phyloP scores from a whole-genome alignment of 2,329 filamentous ascomycete genomes.

The Venturia carpophila region DNA sequence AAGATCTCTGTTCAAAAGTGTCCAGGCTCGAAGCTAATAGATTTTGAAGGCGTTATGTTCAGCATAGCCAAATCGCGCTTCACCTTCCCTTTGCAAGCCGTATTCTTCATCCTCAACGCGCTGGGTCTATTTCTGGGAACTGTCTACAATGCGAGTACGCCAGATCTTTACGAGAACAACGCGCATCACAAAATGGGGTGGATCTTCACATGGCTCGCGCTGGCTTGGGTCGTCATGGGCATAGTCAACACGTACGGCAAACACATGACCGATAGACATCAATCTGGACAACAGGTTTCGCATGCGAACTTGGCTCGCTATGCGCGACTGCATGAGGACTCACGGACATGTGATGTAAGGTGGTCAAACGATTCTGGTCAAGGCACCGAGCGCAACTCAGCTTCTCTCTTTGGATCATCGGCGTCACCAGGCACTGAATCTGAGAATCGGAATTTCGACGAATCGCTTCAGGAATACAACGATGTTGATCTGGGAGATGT shows the following conservation, averaged over 20 bases:
- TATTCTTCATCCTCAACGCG: conserved; percentile 38
- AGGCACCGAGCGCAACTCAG: conserved; percentile 62
- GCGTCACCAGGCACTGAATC: conserved; percentile 52
- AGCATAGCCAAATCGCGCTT: conserved; percentile 73
- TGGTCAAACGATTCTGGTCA: conserved; percentile 46
- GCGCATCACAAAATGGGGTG: conserved; percentile 85
- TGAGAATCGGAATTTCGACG: conserved; percentile 30
- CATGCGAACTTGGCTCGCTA: conserved; percentile 36
- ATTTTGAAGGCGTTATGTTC: conserved; percentile 65
- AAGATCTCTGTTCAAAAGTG: conserved; percentile 32
- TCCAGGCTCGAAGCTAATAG: conserved; percentile 25
- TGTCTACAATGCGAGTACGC: conserved; percentile 68
- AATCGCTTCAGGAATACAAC: conserved; percentile 34
- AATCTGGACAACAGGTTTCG: conserved; percentile 27
- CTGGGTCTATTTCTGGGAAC: conserved; percentile 34
- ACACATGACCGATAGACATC: conserved; percentile 24
- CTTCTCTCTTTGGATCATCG: conserved; percentile 55
- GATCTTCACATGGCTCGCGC: conserved; percentile 66
- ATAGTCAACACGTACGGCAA: conserved; percentile 54
- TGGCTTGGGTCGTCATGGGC: conserved; percentile 61
- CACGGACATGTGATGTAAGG: conserved; percentile 23
- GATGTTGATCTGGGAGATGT: conserved; percentile 43
- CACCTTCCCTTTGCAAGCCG: conserved; percentile 59
- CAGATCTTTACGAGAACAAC: conserved; percentile 79
- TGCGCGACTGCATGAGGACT: conserved; percentile 25